Evolutionary conservation across 495 filamentous ascomycete genomes (phyloP), one percentile per base, ranked within the genome.

Genomic region (Daldinia decipiens): DNA sequence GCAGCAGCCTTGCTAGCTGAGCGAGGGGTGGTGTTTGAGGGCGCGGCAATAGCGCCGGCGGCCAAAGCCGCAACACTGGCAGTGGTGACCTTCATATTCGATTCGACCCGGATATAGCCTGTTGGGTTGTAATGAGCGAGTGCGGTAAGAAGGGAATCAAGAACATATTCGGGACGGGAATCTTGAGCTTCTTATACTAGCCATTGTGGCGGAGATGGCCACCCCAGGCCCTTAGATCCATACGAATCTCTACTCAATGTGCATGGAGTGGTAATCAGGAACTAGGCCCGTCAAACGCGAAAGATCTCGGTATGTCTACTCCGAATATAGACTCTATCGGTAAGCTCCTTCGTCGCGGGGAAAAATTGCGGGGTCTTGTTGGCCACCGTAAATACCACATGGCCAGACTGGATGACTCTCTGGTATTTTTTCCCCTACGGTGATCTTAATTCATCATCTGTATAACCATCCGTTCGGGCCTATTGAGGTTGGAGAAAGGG

Each of bases 51-150:
- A 59, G 81, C 81, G 63, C 78, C 73, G 68, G 79, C 73, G 71
- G 81, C 82, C 51, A 85, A 76, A 32, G 80, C 79, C 76, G 81
- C 58, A 58, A 79, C 64, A 59, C 80, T 74, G 34, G 80, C 72
- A 58, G 77, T 60, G 32, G 81, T 66, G 74, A 81, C 71, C 80
- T 84, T 84, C 83, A 85, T 85, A 51, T 76, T 83, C 72, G 71
- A 70, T 75, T 65, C 69, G 66, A 75, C 61, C 43, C 65, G 62
- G 47, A 67, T 74, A 67, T 64, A 66, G 61, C 67, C 71, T 43
- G 24, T 63, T 43, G 19, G 62, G 67, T 59, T 57, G 59, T 67
- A 67, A 70, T 74, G 71, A 77, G 68, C 63, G 71, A 73, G 68
- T 71, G 69, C 81, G 80, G 80, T 82, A 76, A 72, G 69, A 71